These are phyloP conservation scores for Fonticula alba DNA, from an alignment of 78 protist species.

Conservation along the genomic window DNA sequence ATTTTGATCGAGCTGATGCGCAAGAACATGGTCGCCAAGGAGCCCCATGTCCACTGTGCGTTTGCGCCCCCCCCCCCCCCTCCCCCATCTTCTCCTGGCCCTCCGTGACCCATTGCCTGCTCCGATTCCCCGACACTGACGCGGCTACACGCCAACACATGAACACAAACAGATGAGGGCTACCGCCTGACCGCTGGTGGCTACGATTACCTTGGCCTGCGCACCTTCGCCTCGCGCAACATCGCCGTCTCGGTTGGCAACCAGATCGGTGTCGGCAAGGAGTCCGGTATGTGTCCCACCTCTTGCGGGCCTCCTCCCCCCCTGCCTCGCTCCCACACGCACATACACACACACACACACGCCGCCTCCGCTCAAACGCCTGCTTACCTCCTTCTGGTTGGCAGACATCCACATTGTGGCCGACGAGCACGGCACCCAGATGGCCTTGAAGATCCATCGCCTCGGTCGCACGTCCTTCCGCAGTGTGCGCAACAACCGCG, in stretches of 20 bases:
- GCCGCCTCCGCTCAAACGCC: no score
- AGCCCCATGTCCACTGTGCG: not conserved
- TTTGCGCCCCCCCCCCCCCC: not conserved
- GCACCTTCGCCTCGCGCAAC: slow-evolving; percentile 56
- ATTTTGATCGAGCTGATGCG: slow-evolving; percentile 33
- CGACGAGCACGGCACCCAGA: slow-evolving; percentile 29
- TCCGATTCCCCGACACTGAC: not conserved
- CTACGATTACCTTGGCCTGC: slow-evolving; percentile 85
- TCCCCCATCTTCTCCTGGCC: not conserved
- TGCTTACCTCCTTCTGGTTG: no score
- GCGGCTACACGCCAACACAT: not conserved
- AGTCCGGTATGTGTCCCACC: slow-evolving; percentile 57
- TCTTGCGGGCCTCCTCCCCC: no score
- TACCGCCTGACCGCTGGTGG: slow-evolving; percentile 79
- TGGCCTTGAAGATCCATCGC: slow-evolving; percentile 51
- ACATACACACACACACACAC: no score
- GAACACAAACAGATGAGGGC: slow-evolving; percentile 54
- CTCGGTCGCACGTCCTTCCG: slow-evolving; percentile 92
- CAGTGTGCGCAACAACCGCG: slow-evolving; percentile 72
- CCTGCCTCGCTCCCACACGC: no score
- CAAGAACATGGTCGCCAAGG: slow-evolving; percentile 63
- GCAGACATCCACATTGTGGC: slow-evolving; percentile 46
- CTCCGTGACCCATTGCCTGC: not conserved
- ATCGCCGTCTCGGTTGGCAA: slow-evolving; percentile 50
- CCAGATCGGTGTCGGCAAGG: slow-evolving; percentile 96